Evolutionary conservation across 305 asterid genomes (phyloP), one percentile per base, ranked within the genome.

Genomic region (Plantago rigida): DNA sequence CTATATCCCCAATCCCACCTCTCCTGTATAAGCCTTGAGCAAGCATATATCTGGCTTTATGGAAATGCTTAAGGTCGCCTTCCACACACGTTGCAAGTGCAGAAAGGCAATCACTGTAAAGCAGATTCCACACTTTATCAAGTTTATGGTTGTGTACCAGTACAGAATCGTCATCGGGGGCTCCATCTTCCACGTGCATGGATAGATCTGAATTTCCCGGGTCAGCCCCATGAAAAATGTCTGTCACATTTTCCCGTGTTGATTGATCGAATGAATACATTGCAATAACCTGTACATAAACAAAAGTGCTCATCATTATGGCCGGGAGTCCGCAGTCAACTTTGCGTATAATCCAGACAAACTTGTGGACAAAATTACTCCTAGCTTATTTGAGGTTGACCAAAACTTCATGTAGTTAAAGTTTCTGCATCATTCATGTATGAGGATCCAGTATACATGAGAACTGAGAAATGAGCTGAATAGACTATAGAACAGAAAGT

Each of bases 1-100:
- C 97, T 45, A 87, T 66, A 78, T 89, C 92, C 73, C 93, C 93
- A 54, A 56, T 56, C 39, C 78, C 84, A 73, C 87, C 95, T 82
- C 96, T 89, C 56, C 67, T 73, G 70, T 85, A 80, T 56, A 84
- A 72, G 59, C 97, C 99, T 89, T 87, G 96, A 75, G 99, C 84
- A 64, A 93, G 94, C 89, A 87, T 72, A 77, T 87, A 83, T 73
- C 99, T 83, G 48, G 99, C 97, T 71, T 93, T 93, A 66, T 93
- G 99, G 69, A 89, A 92, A 79, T 92, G 97, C 80, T 92, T 92
- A 67, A 92, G 96, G 78, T 92, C 99, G 70, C 99, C 99, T 82
- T 92, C 99, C 71, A 87, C 94, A 45, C 99, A 92, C 67, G 78
- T 79, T 77, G 81, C 95, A 26, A 92, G 83, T 19, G 99, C 97